Base-by-base conservation (phyloP, 495 filamentous ascomycete species). In the Daldinia concentrica region DNA sequence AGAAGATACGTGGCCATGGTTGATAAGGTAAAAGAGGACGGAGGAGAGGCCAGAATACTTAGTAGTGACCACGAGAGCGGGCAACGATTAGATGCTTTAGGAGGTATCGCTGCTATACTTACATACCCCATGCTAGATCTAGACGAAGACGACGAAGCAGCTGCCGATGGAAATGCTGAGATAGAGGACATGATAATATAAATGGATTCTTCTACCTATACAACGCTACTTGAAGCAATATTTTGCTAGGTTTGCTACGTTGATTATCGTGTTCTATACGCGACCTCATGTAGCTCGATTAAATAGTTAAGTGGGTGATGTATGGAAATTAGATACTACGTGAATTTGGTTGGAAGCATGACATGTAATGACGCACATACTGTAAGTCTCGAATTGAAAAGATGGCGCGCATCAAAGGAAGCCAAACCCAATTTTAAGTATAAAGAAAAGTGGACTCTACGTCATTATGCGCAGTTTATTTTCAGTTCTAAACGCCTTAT, bases 51-150 rank as follows among this genome's bases (percentile, higher is more conserved):
- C 1, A 88, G 93, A 57, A 84, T 98, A 27, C 79, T 98, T 50
- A 98, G 96, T 73, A 93, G 91, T 68, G 90, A 95, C 74, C 95
- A 98, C 79, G 95, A 97, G 82, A 98, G 95, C 81, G 95, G 95
- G 17, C 90, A 91, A 79, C 82, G 93, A 62, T 80, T 99, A 48
- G 95, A 97, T 63, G 89, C 87, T 3, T 75, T 99, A 64, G 95
- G 95, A 1, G 91, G 93, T 6, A 90, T 99, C 66, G 96, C 94
- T 24, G 93, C 94, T 12, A 90, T 98, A 32, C 82, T 97, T 69
- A 97, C 95, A 4, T 99, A 93, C 74, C 95, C 96, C 1, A 79
- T 99, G 26, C 82, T 85, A 43, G 91, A 92, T 68, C 79, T 94
- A 36, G 54, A 86, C 17, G 86, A 87, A 3, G 88, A 91, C 3